Base-by-base conservation (phyloP, 768 basidiomycete species). In the Pleurotus eryngii region DNA sequence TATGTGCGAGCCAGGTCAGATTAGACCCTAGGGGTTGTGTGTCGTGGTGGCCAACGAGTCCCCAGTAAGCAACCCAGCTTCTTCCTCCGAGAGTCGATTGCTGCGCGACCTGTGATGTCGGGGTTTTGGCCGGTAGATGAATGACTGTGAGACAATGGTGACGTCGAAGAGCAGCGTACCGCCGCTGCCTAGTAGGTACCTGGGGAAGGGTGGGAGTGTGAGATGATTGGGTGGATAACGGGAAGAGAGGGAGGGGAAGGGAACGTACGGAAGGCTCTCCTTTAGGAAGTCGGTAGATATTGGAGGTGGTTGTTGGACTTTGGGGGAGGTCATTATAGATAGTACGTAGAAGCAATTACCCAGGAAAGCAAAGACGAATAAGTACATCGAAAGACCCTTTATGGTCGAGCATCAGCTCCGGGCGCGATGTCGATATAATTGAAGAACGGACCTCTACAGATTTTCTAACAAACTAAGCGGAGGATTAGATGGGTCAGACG, bases 111-210 rank as follows among this genome's bases (percentile, higher is more conserved):
- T 49, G 12, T 55, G 57, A 20, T 49, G 40, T 30, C 74, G 78
- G 38, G 68, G 74, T 49, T 70, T 76, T 24, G 77, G 76, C 49
- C 81, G 80, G 70, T 98, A 98, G 18, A 95, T 74, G 64, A 88
- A 80, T 18, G 87, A 87, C 72, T 99, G 97, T 8, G 80, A 69
- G 55, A 98, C 86, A 66, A 99, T 98, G 4, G 89, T 89, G 30
- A 98, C 73, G 68, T 99, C 97, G 69, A 98, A 98, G 62, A 93
- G 71, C 15, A 98, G 82, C 0, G 96, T 98, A 2, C 97, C 97
- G 40, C 83, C 95, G 57, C 92, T 94, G 35, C 96, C 96, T 1
- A 98, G 74, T 0, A 98, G 78, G 67, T 95, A 98, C 49, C 90
- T 92, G 59, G n/a, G 37, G 47, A 17, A 46, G 53, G 26, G 40